phyloP scores from a whole-genome alignment of 2,329 filamentous ascomycete species.

The Nemania sp. region DNA sequence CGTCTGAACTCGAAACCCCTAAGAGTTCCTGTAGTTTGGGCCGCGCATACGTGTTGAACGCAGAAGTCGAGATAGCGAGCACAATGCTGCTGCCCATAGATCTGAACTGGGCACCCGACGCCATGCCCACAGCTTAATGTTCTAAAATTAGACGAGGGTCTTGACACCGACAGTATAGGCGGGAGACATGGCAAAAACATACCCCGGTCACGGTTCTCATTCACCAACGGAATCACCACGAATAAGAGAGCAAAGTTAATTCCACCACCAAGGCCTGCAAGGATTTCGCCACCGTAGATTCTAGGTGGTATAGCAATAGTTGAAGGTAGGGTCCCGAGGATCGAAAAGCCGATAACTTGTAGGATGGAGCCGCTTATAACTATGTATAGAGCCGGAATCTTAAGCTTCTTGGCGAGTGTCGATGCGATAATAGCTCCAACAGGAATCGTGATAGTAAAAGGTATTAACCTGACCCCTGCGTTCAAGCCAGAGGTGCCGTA shows the following conservation, averaged over 20 bases:
- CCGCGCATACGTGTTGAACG: conserved; percentile 16
- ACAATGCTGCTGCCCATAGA: conserved; percentile 26
- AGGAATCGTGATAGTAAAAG: conserved; percentile 27
- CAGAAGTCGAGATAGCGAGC: conserved; percentile 5
- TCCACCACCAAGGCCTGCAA: conserved; percentile 37
- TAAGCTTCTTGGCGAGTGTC: conserved; percentile 27
- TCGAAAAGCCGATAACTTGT: conserved; percentile 38
- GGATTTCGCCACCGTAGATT: conserved; percentile 36
- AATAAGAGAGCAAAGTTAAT: conserved; percentile 36
- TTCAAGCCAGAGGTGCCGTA: conserved; percentile 33
- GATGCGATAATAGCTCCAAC: conserved; percentile 22
- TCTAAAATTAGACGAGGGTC: conserved; percentile 6
- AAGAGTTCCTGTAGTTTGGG: neutral
- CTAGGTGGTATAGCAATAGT: conserved; percentile 23
- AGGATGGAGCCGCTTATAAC: conserved; percentile 28
- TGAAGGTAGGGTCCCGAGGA: conserved; percentile 25
- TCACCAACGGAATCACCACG: conserved; percentile 33
- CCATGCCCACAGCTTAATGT: conserved; percentile 38
- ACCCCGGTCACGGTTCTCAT: conserved; percentile 35
- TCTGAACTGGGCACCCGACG: conserved; percentile 31
- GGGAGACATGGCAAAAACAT: conserved; percentile 4
- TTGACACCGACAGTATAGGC: no score
- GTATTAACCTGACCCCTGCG: conserved; percentile 39
- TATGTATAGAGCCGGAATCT: conserved; percentile 36
- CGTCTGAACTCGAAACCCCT: neutral